Base-by-base conservation (phyloP, 148 eudicot genomes). In the Spergularia bocconei region DNA sequence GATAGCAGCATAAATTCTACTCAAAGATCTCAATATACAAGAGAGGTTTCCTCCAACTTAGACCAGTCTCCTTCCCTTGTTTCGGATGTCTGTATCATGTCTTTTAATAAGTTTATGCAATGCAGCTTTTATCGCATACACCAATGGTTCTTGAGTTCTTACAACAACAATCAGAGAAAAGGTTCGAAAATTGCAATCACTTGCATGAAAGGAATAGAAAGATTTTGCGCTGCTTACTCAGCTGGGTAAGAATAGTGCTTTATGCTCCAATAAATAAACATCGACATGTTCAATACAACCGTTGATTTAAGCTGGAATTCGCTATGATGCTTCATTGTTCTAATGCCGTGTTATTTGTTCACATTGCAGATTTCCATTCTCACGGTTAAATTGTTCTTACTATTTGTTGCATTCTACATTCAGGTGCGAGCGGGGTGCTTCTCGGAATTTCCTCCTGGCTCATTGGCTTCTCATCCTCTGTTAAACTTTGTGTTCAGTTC, bases 391-490 rank as follows among this genome's bases (percentile, higher is more conserved):
- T 62, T 63, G 29, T 77, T 29, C 36, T 29, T 29, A 4, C n/a
- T 29, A 29, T 29, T 29, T 29, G 36, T 29, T 29, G 36, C 36
- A 29, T 70, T 76, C 76, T 71, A 70, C 76, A 75, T 85, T 80
- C 85, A 94, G 98, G 97, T 91, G 77, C 96, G 93, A 80, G 96
- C 89, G 69, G 97, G 98, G 58, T 94, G 97, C 85, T 90, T 94
- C 81, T 87, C 87, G 55, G 97, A 90, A 69, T 77, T 88, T 84
- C 85, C 91, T 77, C 79, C 82, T 58, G 82, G 88, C 78, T 91
- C 92, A 75, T 84, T 91, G 82, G 85, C 89, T 84, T 81, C 88
- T 64, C 91, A 94, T 79, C 97, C 98, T 63, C 93, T 91, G 79
- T 84, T 94, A 75, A 87, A 85, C 82, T 91, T 88, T 80, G 91